Evolutionary conservation across 306 rosid species (phyloP).

Genomic region (Cucurbita ficifolia): DNA sequence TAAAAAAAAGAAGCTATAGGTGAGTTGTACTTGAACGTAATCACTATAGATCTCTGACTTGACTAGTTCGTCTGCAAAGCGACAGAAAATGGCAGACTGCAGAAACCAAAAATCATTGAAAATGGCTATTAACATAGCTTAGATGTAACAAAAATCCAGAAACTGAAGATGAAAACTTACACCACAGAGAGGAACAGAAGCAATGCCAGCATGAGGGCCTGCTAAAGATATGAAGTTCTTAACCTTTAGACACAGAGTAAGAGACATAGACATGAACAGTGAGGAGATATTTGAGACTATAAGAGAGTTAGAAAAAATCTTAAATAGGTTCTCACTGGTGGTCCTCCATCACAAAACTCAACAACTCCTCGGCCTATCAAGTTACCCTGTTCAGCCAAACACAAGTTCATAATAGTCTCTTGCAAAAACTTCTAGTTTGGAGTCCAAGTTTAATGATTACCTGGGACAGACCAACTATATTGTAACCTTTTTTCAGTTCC

Average conservation of each 20-base stretch:
- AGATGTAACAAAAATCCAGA: not conserved
- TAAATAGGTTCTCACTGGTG: slow-evolving; percentile 46
- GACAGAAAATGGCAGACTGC: slow-evolving; percentile 52
- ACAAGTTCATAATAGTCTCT: not conserved
- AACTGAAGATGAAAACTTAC: slow-evolving; percentile 35
- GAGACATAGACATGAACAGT: not conserved
- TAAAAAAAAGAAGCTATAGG: not conserved
- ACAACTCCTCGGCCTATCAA: slow-evolving; percentile 65
- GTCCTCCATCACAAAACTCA: slow-evolving; percentile 72
- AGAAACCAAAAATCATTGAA: not conserved
- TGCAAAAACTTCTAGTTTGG: not conserved
- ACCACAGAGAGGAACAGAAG: slow-evolving; percentile 88
- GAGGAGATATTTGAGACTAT: not conserved
- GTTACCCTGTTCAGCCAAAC: slow-evolving; percentile 40
- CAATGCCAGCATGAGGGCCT: slow-evolving; percentile 94
- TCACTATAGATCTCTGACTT: slow-evolving; percentile 42
- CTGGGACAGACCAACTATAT: slow-evolving; percentile 91
- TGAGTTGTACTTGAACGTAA: slow-evolving; percentile 41
- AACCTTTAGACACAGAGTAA: slow-evolving; percentile 28
- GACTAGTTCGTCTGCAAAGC: slow-evolving; percentile 30
- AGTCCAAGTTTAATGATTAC: slow-evolving; percentile 26
- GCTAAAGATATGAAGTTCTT: slow-evolving; percentile 64
- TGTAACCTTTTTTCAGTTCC: slow-evolving; percentile 61
- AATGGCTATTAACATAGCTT: not conserved
- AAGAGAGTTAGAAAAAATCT: not conserved